Conservation (phyloP, 1,284 basidiomycete species). For the Austroboletus rostrupii region DNA sequence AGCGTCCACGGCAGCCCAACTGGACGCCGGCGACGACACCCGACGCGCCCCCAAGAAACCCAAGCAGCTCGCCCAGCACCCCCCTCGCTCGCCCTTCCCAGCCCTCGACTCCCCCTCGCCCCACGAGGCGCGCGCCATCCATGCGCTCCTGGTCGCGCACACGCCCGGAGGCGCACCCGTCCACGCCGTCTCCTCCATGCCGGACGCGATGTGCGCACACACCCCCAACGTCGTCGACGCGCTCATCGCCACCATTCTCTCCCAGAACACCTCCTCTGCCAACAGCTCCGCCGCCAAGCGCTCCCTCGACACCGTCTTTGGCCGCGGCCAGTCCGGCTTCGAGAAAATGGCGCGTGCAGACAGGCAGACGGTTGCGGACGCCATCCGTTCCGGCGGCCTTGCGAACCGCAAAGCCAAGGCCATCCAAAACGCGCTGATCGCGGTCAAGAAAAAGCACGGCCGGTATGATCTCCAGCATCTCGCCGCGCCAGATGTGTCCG, state of each 20-base stretch:
- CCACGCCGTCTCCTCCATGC: constrained; percentile 19
- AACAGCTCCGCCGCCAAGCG: constrained; percentile 67
- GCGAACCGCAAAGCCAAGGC: constrained; percentile 71
- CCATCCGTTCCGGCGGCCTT: constrained; percentile 67
- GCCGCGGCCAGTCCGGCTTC: constrained; percentile 51
- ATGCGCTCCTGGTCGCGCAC: constrained; percentile 40
- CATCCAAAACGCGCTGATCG: constrained; percentile 56
- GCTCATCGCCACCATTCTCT: constrained; percentile 68
- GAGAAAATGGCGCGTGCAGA: constrained; percentile 54
- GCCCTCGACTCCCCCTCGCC: constrained; percentile 48
- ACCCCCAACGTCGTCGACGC: constrained; percentile 68
- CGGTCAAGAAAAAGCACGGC: constrained; percentile 52
- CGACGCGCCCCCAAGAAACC: constrained; percentile 43
- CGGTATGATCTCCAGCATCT: constrained; percentile 56
- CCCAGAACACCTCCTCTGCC: constrained; percentile 65
- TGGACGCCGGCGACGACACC: neutral
- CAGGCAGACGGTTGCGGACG: constrained; percentile 49
- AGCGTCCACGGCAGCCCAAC: neutral
- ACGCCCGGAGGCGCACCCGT: constrained; percentile 25
- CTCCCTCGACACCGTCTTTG: constrained; percentile 56
- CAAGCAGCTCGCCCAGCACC: constrained; percentile 45
- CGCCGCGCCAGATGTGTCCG: constrained; percentile 34
- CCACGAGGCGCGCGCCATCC: constrained; percentile 44
- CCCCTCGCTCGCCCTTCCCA: constrained; percentile 50
- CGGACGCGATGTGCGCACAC: constrained; percentile 46